These are phyloP conservation scores for Fusarium odoratissimum DNA, from an alignment of 2,329 filamentous ascomycete species.

Conservation along the genomic window DNA sequence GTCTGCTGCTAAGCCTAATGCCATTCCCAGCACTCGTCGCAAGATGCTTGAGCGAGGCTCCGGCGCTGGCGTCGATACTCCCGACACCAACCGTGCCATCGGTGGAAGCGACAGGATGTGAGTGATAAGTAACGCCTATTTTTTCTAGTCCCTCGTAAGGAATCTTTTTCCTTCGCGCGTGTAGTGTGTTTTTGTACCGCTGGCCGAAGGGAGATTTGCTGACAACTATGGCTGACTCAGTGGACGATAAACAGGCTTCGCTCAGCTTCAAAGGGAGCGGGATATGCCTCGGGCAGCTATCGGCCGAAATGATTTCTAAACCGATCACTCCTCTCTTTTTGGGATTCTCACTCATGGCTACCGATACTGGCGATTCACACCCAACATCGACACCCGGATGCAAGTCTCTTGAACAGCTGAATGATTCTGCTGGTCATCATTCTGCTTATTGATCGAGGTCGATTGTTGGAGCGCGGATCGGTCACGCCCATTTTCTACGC, in stretches of 20 bases:
- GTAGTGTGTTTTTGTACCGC: slow-evolving; percentile 77
- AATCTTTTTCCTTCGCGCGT: slow-evolving; percentile 83
- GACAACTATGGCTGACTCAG: slow-evolving; percentile 84
- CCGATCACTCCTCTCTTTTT: slow-evolving; percentile 30
- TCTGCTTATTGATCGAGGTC: slow-evolving; percentile 43
- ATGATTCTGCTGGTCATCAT: slow-evolving; percentile 36
- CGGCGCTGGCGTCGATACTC: slow-evolving; percentile 71
- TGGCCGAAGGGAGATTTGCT: slow-evolving; percentile 78
- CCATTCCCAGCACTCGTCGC: slow-evolving; percentile 81
- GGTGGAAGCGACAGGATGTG: slow-evolving; percentile 94
- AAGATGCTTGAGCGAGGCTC: slow-evolving; percentile 81
- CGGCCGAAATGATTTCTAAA: slow-evolving; percentile 50
- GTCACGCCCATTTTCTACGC: slow-evolving; percentile 48
- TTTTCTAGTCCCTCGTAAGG: slow-evolving; percentile 80
- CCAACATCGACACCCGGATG: slow-evolving; percentile 46
- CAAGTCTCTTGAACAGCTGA: slow-evolving; percentile 33
- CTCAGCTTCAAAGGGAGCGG: slow-evolving; percentile 80
- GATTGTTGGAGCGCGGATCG: slow-evolving; percentile 44
- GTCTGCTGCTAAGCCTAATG: slow-evolving; percentile 75
- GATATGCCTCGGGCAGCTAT: slow-evolving; percentile 55
- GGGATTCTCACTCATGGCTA: slow-evolving; percentile 34
- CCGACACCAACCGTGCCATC: slow-evolving; percentile 79
- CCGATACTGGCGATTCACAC: slow-evolving; percentile 43
- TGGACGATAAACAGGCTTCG: slow-evolving; percentile 86
- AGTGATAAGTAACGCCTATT: slow-evolving; percentile 72